Conservation (phyloP, 2,329 filamentous ascomycete genomes). For the Elsinoe fawcettii region DNA sequence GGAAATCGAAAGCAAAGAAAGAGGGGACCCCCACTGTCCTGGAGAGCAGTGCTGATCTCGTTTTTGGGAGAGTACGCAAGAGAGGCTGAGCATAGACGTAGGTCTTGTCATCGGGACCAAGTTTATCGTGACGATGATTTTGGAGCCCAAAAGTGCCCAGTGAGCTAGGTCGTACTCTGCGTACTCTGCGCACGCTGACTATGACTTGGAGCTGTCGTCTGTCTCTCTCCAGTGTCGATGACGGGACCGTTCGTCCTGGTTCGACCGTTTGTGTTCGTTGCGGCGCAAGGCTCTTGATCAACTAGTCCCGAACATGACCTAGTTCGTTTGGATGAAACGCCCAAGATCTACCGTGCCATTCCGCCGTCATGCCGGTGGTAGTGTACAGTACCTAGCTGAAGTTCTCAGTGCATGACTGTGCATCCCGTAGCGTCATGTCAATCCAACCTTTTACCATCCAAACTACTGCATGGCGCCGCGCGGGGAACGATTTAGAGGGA, state of each 20-base stretch:
- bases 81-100: conserved; percentile 10
- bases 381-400: background rate
- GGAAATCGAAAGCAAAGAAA: background rate
- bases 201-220: too few species aligned
- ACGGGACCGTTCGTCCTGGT: background rate
- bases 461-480: conserved; percentile 1
- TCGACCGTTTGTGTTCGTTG: background rate
- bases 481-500: background rate
- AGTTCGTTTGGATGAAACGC: conserved; percentile 1
- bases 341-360: conserved; percentile 7
- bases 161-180: background rate
- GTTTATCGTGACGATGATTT: background rate
- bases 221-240: background rate
- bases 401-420: too few species aligned
- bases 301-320: background rate
- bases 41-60: background rate
- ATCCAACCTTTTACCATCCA: conserved; percentile 1
- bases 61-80: background rate
- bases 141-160: background rate
- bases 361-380: conserved; percentile 1
- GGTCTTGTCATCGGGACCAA: conserved; percentile 11
- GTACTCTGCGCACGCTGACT: too few species aligned
- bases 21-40: background rate
- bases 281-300: conserved; percentile 8
- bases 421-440: conserved; percentile 7